Conservation (phyloP, 192 early-diverging fungal genomes). For the Backusella luteola region DNA sequence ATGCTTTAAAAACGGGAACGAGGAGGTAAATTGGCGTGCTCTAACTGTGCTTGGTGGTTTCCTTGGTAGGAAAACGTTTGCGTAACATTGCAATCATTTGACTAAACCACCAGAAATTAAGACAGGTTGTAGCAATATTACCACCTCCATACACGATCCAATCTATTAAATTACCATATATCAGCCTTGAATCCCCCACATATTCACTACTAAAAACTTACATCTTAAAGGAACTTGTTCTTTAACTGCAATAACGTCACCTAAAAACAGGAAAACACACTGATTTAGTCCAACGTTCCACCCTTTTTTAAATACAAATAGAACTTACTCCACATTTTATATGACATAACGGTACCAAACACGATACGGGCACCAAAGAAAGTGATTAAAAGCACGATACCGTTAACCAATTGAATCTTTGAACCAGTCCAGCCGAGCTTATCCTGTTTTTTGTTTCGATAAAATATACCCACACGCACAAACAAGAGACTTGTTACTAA, state of each 20-base stretch:
- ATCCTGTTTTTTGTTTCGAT: conserved; percentile 62
- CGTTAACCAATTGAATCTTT: conserved; percentile 80
- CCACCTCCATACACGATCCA: conserved; percentile 48
- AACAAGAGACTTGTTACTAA: not conserved
- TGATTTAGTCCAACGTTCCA: not conserved
- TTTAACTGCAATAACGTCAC: conserved; percentile 22
- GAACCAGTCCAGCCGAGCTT: conserved; percentile 84
- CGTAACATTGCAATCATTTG: conserved; percentile 50
- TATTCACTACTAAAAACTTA: conserved; percentile 12
- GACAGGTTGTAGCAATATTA: conserved; percentile 59
- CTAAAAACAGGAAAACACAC: not conserved
- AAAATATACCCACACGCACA: conserved; percentile 8
- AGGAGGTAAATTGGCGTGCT: not conserved
- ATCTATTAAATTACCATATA: not conserved
- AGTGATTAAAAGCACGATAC: conserved; percentile 65
- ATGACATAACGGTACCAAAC: conserved; percentile 76
- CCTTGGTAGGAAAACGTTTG: conserved; percentile 38
- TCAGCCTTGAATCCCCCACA: not conserved
- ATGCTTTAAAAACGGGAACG: not conserved
- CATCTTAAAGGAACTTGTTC: conserved; percentile 25
- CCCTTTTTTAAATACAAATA: not conserved
- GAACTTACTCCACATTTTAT: conserved; percentile 54
- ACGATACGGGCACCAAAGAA: conserved; percentile 79
- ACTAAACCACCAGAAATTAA: conserved; percentile 66
- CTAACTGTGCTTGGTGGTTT: conserved; percentile 7